Evolutionary conservation across 805 yeast genomes (phyloP), one percentile per base, ranked within the genome.

Genomic region (Candida dajiaensis): DNA sequence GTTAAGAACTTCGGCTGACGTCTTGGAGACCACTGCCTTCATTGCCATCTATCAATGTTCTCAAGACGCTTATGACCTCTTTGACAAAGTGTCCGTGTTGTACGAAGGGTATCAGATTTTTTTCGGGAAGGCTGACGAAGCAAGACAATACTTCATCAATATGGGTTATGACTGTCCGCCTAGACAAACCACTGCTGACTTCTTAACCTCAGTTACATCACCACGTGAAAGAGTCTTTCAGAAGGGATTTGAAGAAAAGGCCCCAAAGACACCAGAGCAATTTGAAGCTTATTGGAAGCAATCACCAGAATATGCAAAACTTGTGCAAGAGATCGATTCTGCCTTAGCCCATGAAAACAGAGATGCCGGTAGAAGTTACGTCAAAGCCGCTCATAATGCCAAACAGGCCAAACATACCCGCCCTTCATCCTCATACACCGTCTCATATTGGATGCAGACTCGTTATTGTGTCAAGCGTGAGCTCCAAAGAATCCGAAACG

Each of bases 41-140:
- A 75, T 83, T 48, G 82, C 87, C 33, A 78, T 83, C 39, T 77
- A 78, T 56, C 82, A 77, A 59, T 74, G 80, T 52, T 69, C 78
- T n/a, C 78, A 76, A 59, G 74, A 72, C 49, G 76, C 77, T 26
- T 78, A 76, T 54, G 77, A 76, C 41, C 57, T 74, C 45, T 78
- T 78, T 51, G 78, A 77, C 57, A 77, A 75, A 50, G 81, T 76
- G 10, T 65, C 69, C 44, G 70, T 79, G 29, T 58, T 79, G 39
- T 78, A 79, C 59, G 78, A 74, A 49, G 84, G 83, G 43, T 65
- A 71, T 52, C 82, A 80, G 61, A 74, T 79, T 43, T 79, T 51
- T 63, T 79, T 68, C 46, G 85, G 85, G 49, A 58, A 65, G 19
- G 67, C 73, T 21, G 60, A 59, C 28, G 44, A 59, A 18, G 83